phyloP scores from a whole-genome alignment of 2,329 filamentous ascomycete species.

The Fusarium sp. region DNA sequence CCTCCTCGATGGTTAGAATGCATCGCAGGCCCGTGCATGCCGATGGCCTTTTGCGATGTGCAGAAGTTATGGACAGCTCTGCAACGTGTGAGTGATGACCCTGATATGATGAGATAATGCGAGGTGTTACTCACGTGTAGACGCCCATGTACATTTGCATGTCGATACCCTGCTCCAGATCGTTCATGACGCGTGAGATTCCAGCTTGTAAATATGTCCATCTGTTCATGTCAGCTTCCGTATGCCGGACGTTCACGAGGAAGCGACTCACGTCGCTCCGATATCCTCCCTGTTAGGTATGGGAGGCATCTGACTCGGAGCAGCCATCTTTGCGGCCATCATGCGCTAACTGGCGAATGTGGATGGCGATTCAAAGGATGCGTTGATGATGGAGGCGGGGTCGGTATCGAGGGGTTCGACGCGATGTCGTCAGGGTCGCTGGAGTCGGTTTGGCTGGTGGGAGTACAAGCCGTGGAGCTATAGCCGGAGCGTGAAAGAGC shows the following conservation, averaged over 20 bases:
- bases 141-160: conserved; percentile 98
- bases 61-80: conserved; percentile 98
- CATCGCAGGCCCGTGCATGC: conserved; percentile 62
- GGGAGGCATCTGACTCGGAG: conserved; percentile 64
- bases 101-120: not conserved
- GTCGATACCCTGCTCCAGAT: conserved; percentile 91
- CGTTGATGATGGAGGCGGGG: conserved; percentile 45
- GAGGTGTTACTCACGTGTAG: conserved; percentile 76
- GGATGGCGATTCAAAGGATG: conserved; percentile 35
- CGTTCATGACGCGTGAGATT: conserved; percentile 93
- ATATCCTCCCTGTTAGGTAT: conserved; percentile 73
- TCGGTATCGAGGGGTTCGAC: conserved; percentile 45
- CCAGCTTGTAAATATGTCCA: conserved; percentile 92
- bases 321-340: conserved; percentile 55
- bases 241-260: not conserved
- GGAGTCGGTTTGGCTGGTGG: conserved; percentile 5
- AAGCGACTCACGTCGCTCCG: conserved; percentile 60
- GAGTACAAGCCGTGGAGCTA: not conserved
- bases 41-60: conserved; percentile 93
- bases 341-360: conserved; percentile 36
- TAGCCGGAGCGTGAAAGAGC: conserved; percentile 3
- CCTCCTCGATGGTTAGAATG: conserved; percentile 70
- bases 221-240: conserved; percentile 61
- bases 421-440: conserved; percentile 43
- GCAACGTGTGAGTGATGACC: conserved; percentile 54